Base-by-base conservation (phyloP, 1,139 yeast genomes). In the Pichia sp. region DNA sequence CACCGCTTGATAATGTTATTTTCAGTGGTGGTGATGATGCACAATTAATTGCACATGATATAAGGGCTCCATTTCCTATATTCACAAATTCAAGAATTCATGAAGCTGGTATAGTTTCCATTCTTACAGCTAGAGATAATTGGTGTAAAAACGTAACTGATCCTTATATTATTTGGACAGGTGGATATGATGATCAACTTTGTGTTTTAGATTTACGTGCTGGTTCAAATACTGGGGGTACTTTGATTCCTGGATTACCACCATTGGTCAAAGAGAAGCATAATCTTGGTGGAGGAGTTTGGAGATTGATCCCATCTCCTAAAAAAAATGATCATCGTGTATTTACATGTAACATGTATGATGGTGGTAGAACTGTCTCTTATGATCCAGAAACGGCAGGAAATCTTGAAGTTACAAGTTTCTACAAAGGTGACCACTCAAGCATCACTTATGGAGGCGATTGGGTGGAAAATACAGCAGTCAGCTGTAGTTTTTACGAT, bases 361-460 rank as follows among this genome's bases (percentile, higher is more conserved):
- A 87, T 55, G 98, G 98, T 12, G 96, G 96, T 1, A 70, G 90
- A 46, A 68, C 89, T 2, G 64, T 86, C 1, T 61, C 61, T 30
- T 63, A 68, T 6, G 51, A 49, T 20, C 58, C 52, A n/a, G 35
- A 35, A 7, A 54, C 56, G 1, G 63, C 61, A n/a, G 65, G 64
- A 24, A 59, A 61, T n/a, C 71, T 75, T 11, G 64, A 67, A 10
- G 76, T 82, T 0, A 57, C 61, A 4, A 63, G 69, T 25, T 74
- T 72, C 50, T 76, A 81, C 59, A 82, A 81, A 51, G 75, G 74
- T 28, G 85, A 83, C 25, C 97, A 92, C 61, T 82, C 80, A 40
- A 87, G 96, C 53, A 92, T 92, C 87, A 89, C 92, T 43, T 92
- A 92, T 58, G 97, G 97, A 0, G 96, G 95, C 4, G 96, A 86